Evolutionary conservation across 1,284 basidiomycete species (phyloP).

Genomic region (Pulveroboletus sp.): DNA sequence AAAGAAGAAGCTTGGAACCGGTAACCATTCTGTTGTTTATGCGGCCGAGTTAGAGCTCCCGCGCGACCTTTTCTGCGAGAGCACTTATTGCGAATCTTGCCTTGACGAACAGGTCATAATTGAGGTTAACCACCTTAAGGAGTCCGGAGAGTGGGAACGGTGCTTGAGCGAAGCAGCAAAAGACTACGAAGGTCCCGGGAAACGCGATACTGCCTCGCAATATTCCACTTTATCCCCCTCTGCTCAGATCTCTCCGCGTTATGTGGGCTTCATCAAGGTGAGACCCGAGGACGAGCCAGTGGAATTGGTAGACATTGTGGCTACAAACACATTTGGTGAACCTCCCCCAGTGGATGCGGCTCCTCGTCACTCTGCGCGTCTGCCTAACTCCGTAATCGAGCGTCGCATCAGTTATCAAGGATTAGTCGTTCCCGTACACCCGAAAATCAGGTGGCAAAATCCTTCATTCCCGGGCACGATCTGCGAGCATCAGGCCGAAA

Average conservation of each 20-base stretch:
- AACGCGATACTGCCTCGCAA: not conserved
- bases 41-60: slow-evolving; percentile 44
- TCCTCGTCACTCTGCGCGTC: not conserved
- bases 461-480: slow-evolving; percentile 12
- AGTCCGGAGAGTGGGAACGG: slow-evolving; percentile 19
- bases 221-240: not conserved
- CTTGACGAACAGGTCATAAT: slow-evolving; percentile 23
- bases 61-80: slow-evolving; percentile 35
- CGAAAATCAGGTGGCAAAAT: slow-evolving; percentile 21
- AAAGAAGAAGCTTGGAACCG: slow-evolving; percentile 31
- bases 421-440: not conserved
- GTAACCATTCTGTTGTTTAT: slow-evolving; percentile 44
- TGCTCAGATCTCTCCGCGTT: not conserved
- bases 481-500: slow-evolving; percentile 13
- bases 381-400: not conserved
- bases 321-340: not conserved
- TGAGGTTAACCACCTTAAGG: slow-evolving; percentile 15
- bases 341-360: not conserved
- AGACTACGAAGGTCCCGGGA: not conserved
- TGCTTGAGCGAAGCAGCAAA: not conserved
- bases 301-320: slow-evolving; percentile 9
- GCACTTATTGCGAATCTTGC: slow-evolving; percentile 16
- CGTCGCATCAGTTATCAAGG: slow-evolving; percentile 10
- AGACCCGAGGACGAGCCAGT: not conserved
- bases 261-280: slow-evolving; percentile 14